Base-by-base conservation (phyloP, 2,329 filamentous ascomycete genomes). In the Epichloe typhina region DNA sequence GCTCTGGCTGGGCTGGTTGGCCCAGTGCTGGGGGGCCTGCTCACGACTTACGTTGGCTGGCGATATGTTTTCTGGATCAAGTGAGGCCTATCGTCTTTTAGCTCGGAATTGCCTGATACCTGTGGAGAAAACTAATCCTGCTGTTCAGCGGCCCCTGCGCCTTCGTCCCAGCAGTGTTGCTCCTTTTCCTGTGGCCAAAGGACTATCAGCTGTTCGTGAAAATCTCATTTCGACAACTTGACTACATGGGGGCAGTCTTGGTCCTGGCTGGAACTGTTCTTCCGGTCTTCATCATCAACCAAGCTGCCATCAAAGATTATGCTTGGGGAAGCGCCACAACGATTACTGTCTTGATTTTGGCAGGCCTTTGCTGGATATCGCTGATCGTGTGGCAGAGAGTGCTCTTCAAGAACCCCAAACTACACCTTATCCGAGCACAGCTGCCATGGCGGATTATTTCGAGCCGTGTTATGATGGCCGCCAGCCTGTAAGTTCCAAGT, bases 11-110 rank as follows among this genome's bases (percentile, higher is more conserved):
- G 74, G n/a, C 70, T 77, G 3, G 59, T 77, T n/a, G 75, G 75
- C 0, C 75, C 75, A 0, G 64, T 77, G 1, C 58, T 79, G 17
- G 76, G 76, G 75, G 75, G 74, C 3, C 39, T 76, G 4, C 57
- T 79, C 35, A 76, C 74, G 1, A 61, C 73, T 13, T 76, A 74
- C 50, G 58, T 66, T 1, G 69, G 62, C 11, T 79, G 76, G 76
- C 63, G 72, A 53, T 78, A 74, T 71, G 67, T 79, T 3, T 81
- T 80, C 61, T 79, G 74, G 73, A 75, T 80, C 57, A 81, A 80
- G 74, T 77, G 57, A 46, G 71, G 31, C 31, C 31, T 31, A 11
- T 4, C 9, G 9, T 31, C 31, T 31, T 31, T 9, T 11, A 11
- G 31, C 31, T 31, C 11, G 3, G 31, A 31, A 11, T 31, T 31